Evolutionary conservation across 2,329 filamentous ascomycete genomes (phyloP).

Genomic region (Aspergillus cejpii): DNA sequence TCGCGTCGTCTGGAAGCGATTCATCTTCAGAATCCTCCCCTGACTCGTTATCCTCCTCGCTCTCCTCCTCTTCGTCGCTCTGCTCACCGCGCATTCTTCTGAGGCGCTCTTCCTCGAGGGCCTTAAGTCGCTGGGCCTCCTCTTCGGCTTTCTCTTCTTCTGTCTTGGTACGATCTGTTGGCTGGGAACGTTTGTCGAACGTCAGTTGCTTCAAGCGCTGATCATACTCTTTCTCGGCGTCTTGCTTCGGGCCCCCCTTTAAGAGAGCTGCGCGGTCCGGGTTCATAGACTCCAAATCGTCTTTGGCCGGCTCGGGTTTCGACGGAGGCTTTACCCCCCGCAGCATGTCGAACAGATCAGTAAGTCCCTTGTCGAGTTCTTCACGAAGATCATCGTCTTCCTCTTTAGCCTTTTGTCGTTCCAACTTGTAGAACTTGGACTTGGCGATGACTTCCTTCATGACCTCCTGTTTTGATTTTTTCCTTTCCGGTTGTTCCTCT

Average conservation of each 20-base stretch:
- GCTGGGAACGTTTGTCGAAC: conserved; percentile 75
- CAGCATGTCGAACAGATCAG: conserved; percentile 67
- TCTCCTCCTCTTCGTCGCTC: conserved; percentile 59
- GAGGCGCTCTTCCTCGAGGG: conserved; percentile 74
- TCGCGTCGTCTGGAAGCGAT: conserved; percentile 50
- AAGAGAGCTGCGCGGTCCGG: conserved; percentile 57
- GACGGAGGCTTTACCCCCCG: conserved; percentile 50
- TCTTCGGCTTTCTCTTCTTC: conserved; percentile 76
- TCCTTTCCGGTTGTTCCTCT: conserved; percentile 64
- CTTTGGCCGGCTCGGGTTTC: conserved; percentile 44
- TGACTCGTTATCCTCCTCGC: conserved; percentile 39
- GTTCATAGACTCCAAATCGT: conserved; percentile 50
- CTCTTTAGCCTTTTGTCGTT: conserved; percentile 85
- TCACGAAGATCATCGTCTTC: conserved; percentile 83
- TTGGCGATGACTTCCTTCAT: conserved; percentile 98
- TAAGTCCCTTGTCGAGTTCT: conserved; percentile 76
- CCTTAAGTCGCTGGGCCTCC: conserved; percentile 67
- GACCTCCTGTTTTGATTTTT: conserved; percentile 93
- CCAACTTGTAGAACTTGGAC: conserved; percentile 90
- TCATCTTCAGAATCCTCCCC: conserved; percentile 44
- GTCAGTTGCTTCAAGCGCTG: conserved; percentile 72
- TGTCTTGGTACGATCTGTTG: conserved; percentile 82
- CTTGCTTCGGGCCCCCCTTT: conserved; percentile 55
- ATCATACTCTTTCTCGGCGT: conserved; percentile 83
- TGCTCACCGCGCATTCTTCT: conserved; percentile 81